Conservation (phyloP, 2,329 filamentous ascomycete genomes). For the Colletotrichum sp. region DNA sequence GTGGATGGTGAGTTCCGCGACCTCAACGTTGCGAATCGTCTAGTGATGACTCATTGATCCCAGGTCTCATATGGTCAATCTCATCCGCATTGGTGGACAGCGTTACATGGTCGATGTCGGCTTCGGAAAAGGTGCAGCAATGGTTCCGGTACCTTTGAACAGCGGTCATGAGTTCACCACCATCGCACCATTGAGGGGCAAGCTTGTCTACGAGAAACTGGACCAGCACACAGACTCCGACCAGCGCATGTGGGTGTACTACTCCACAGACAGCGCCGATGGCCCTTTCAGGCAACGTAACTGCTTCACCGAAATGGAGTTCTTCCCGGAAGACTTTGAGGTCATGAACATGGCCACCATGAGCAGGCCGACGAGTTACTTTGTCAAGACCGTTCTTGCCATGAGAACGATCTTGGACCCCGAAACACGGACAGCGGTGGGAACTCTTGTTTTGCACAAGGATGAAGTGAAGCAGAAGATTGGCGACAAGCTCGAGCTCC, state of each 20-base stretch:
- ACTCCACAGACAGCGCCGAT: constrained; percentile 28
- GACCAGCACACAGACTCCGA: constrained; percentile 34
- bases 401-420: constrained; percentile 32
- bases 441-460: constrained; percentile 48
- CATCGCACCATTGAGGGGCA: constrained; percentile 49
- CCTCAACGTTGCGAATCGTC: not conserved
- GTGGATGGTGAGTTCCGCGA: constrained; percentile 22
- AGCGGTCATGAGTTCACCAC: constrained; percentile 32
- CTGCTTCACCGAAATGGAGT: constrained; percentile 56
- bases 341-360: constrained; percentile 49
- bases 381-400: constrained; percentile 41
- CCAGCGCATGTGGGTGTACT: constrained; percentile 46
- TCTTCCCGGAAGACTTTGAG: constrained; percentile 50
- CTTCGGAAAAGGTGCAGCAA: constrained; percentile 56
- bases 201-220: constrained; percentile 41
- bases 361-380: constrained; percentile 39
- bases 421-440: constrained; percentile 26
- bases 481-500: constrained; percentile 40
- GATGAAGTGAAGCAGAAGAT: constrained; percentile 49
- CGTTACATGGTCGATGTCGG: constrained; percentile 63
- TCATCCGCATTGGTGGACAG: constrained; percentile 56
- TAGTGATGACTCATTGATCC: constrained; percentile 11
- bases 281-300: constrained; percentile 50
- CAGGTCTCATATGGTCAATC: constrained; percentile 65
- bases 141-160: constrained; percentile 35